A percentile compares a stretch with the other conserved stretches of the same genome.
Conservation (phyloP, 2,329 filamentous ascomycete genomes). For the Diplodia seriata region DNA sequence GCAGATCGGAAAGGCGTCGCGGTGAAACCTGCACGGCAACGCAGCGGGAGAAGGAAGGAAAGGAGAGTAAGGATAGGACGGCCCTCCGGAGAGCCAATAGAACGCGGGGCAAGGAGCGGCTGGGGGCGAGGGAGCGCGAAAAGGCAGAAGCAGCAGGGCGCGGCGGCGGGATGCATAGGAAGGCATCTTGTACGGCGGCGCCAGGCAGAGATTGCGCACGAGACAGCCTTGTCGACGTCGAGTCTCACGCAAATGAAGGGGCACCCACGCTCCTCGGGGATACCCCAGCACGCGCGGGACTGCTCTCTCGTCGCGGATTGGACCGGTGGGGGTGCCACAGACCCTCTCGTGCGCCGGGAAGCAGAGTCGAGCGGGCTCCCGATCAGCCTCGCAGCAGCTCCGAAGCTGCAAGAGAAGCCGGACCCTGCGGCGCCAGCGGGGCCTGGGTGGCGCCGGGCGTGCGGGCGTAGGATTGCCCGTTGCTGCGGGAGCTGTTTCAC, state of each 20-base stretch:
- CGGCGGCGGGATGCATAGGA: constrained; percentile 13
- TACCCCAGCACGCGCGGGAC: constrained; percentile 24
- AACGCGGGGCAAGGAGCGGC: constrained; percentile 31
- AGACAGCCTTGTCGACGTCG: constrained; percentile 29
- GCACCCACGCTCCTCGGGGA: constrained; percentile 27
- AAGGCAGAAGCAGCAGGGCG: constrained; percentile 35
- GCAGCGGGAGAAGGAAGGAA: constrained; percentile 38
- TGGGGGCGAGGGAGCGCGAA: constrained; percentile 27
- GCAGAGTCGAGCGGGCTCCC: neutral
- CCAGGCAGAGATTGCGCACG: constrained; percentile 27
- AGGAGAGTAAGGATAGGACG: constrained; percentile 48
- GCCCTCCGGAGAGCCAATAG: constrained; percentile 48
- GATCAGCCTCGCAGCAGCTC: constrained; percentile 26
- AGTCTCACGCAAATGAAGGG: constrained; percentile 33
- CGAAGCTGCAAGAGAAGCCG: constrained; percentile 27
- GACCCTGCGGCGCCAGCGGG: constrained; percentile 11
- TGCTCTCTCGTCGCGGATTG: constrained; percentile 7
- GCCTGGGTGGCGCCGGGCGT: constrained; percentile 10
- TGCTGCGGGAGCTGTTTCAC: constrained; percentile 28
- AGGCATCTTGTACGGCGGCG: constrained; percentile 13
- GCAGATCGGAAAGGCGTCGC: constrained; percentile 41
- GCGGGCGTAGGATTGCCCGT: constrained; percentile 19
- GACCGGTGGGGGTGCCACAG: constrained; percentile 1
- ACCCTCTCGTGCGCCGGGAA: constrained; percentile 14
- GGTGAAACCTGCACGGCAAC: constrained; percentile 34